Conservation (phyloP, 148 eudicot genomes). For the Camellia lanceoleosa region DNA sequence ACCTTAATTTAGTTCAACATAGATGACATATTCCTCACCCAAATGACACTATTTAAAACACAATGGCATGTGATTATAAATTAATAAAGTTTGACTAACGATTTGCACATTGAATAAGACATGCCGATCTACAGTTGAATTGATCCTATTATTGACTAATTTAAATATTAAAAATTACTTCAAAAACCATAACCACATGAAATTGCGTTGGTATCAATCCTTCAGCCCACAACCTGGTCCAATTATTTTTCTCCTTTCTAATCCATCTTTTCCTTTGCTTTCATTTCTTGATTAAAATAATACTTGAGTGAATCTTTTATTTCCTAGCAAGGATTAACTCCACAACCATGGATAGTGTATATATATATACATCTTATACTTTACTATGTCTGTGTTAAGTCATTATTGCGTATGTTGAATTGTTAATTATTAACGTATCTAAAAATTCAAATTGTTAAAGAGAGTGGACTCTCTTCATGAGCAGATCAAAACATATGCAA, state of each 20-base stretch:
- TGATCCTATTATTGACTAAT: not conserved
- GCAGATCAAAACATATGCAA: too few species aligned
- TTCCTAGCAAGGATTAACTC: not conserved
- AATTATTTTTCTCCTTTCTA: not conserved
- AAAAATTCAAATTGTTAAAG: too few species aligned
- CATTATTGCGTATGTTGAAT: not conserved
- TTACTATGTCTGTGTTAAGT: not conserved
- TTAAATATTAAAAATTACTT: not conserved
- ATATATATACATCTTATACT: not conserved
- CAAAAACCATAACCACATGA: not conserved
- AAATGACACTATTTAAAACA: not conserved
- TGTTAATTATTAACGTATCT: too few species aligned
- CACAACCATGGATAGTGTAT: not conserved
- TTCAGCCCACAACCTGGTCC: not conserved
- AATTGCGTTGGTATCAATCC: not conserved
- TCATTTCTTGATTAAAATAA: not conserved
- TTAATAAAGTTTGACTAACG: not conserved
- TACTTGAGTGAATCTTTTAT: not conserved
- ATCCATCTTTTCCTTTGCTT: not conserved
- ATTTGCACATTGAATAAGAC: not conserved
- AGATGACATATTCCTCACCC: not conserved
- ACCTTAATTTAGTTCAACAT: slow-evolving; percentile 9
- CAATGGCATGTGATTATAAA: not conserved
- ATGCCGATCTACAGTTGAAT: not conserved
- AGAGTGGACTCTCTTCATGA: too few species aligned